Evolutionary conservation across 495 filamentous ascomycete genomes (phyloP), one percentile per base, ranked within the genome.

Genomic region (Neurospora discreta): DNA sequence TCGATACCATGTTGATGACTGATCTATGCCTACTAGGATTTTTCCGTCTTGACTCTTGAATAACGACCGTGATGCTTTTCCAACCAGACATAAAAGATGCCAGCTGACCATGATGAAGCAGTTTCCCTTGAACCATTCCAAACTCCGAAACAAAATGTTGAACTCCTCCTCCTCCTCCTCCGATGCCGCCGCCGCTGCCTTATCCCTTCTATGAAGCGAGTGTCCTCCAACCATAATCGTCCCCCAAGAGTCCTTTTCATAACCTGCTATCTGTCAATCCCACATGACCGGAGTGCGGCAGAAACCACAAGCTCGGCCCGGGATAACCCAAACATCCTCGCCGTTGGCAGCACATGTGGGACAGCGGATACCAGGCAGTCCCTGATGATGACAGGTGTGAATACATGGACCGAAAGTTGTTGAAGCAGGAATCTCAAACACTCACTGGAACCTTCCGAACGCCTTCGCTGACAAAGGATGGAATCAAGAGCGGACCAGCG

Each of bases 281-380:
- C 52, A 26, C 52, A 65, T 65, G 1, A 76, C 74, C 3, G 79
- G 76, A 1, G 83, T 85, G 38, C 82, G 79, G 75, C 85, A 86
- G 69, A 82, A 79, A 13, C 77, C 78, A 69, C 85, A 86, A 23
- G 79, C 75, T 43, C 80, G 76, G 44, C 85, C 84, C 3, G 83
- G 83, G 43, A 85, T 79, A 60, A 86, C 84, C 85, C 85, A 86
- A 52, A 84, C 80, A 43, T 86, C 85, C 38, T 80, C 74, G 42
- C 85, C 85, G 46, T 84, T 84, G 23, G 76, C 78, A 44, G 79
- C 78, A 67, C 79, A 81, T 1, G 71, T 79, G 2, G 60, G 71
- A 68, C 79, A 81, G 11, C 70, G 75, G n/a, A 79, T 72, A 4
- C 79, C 79, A 15, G 79, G 79, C 11, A 77, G 46, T 72, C 78